Percentiles rank a stretch among this genome's conserved stretches.
Conservation (phyloP, 2,329 filamentous ascomycete genomes). For the Pseudopithomyces maydicus region DNA sequence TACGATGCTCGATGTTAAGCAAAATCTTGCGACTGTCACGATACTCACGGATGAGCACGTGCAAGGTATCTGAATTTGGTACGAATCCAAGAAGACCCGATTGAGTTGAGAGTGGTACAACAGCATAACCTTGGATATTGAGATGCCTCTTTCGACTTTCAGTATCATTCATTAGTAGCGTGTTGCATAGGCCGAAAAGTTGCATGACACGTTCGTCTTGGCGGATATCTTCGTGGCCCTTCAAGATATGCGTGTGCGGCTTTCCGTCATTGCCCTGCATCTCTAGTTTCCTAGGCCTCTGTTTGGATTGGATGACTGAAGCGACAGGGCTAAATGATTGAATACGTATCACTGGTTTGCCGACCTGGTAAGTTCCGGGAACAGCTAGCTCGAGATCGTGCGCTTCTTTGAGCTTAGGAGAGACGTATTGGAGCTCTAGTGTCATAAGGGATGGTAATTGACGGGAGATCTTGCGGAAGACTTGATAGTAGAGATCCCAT, state of each 20-base stretch:
- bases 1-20: conserved; percentile 98
- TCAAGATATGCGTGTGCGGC: conserved; percentile 86
- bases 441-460: conserved; percentile 92
- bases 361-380: conserved; percentile 90
- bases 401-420: conserved; percentile 85
- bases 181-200: conserved; percentile 96
- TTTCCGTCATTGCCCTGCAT: conserved; percentile 87
- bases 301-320: conserved; percentile 94
- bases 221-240: conserved; percentile 99
- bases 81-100: conserved; percentile 97
- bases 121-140: conserved; percentile 92
- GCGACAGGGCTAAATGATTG: conserved; percentile 88
- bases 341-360: conserved; percentile 80
- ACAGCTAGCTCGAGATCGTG: conserved; percentile 89
- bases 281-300: conserved; percentile 87
- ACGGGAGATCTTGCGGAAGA: conserved; percentile 92
- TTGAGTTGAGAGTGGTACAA: conserved; percentile 95
- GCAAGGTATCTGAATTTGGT: conserved; percentile 94
- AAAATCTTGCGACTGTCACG: conserved; percentile 96
- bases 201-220: conserved; percentile 99
- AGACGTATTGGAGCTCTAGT: conserved; percentile 95
- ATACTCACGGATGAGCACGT: conserved; percentile 96
- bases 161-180: conserved; percentile 87
- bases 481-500: conserved; percentile 99
- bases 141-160: conserved; percentile 97